Percentiles rank a stretch among this genome's conserved stretches.
These are phyloP conservation scores for Delphinella strobiligena DNA, from an alignment of 2,329 filamentous ascomycete species.

Conservation along the genomic window DNA sequence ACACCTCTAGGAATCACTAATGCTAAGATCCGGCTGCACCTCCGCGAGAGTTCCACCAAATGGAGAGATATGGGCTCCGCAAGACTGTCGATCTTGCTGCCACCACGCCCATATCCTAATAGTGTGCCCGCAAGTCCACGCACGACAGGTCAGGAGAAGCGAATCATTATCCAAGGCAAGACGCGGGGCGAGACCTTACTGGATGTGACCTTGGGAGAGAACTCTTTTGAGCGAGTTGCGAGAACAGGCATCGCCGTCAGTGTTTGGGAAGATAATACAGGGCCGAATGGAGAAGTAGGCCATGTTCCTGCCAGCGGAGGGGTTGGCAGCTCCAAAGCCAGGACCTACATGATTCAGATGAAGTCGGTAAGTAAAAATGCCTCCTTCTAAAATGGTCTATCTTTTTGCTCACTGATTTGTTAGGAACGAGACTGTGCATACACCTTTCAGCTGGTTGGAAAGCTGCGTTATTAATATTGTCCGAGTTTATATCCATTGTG, in stretches of 20 bases:
- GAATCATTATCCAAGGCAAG: conserved; percentile 66
- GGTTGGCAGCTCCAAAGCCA: conserved; percentile 40
- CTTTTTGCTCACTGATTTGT: too few species aligned
- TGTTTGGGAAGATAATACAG: conserved; percentile 57
- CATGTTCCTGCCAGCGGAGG: conserved; percentile 48
- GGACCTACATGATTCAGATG: conserved; percentile 50
- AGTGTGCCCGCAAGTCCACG: conserved; percentile 23
- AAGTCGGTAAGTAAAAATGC: conserved; percentile 22
- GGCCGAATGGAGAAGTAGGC: conserved; percentile 43
- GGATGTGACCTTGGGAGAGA: conserved; percentile 74
- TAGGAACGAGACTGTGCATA: background rate
- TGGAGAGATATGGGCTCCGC: conserved; percentile 91
- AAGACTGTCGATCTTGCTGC: conserved; percentile 66
- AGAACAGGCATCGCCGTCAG: conserved; percentile 79
- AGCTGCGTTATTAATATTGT: too few species aligned
- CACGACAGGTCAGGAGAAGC: conserved; percentile 58
- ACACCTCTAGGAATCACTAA: conserved; percentile 58
- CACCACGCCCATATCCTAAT: conserved; percentile 35
- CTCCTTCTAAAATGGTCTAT: conserved; percentile 29
- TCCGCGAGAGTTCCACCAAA: conserved; percentile 60
- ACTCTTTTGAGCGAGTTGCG: conserved; percentile 73
- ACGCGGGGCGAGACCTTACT: conserved; percentile 57
- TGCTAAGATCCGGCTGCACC: conserved; percentile 75
- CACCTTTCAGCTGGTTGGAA: background rate
- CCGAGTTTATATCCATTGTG: too few species aligned